Percentiles rank a stretch among this genome's conserved stretches.
Conservation (phyloP, 768 basidiomycete species). For the Coprinopsis cinerea region DNA sequence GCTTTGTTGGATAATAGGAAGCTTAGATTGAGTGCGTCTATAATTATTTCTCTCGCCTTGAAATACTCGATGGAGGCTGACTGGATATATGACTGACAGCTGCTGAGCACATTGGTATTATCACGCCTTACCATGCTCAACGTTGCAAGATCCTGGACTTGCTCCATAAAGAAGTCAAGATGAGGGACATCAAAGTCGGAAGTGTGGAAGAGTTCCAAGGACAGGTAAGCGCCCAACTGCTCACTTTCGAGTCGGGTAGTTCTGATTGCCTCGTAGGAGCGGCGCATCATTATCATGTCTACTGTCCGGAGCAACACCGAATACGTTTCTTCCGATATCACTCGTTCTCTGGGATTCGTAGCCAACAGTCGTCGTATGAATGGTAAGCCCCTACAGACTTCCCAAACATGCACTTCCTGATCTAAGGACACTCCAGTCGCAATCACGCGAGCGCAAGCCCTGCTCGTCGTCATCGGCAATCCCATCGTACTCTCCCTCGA, state of each 20-base stretch:
- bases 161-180: slow-evolving; percentile 24
- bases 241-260: neutral
- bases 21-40: slow-evolving; percentile 34
- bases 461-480: slow-evolving; percentile 60
- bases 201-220: slow-evolving; percentile 70
- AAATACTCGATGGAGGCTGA: neutral
- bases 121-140: slow-evolving; percentile 64
- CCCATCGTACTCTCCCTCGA: slow-evolving; percentile 52
- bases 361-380: slow-evolving; percentile 52
- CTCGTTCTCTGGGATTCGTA: slow-evolving; percentile 53
- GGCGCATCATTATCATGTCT: slow-evolving; percentile 51
- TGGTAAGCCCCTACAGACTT: slow-evolving; percentile 34
- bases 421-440: slow-evolving; percentile 38
- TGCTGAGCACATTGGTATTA: slow-evolving; percentile 53
- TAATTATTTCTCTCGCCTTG: neutral
- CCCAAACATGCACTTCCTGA: neutral
- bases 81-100: slow-evolving; percentile 18
- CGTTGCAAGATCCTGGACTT: slow-evolving; percentile 42
- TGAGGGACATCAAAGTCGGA: slow-evolving; percentile 49
- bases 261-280: slow-evolving; percentile 32
- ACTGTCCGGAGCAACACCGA: slow-evolving; percentile 51
- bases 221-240: slow-evolving; percentile 31
- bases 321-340: slow-evolving; percentile 43
- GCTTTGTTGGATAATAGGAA: slow-evolving; percentile 29
- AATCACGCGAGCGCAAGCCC: slow-evolving; percentile 57